Base-by-base conservation (phyloP, 805 yeast genomes). In the Yarrowia yakushimensis region DNA sequence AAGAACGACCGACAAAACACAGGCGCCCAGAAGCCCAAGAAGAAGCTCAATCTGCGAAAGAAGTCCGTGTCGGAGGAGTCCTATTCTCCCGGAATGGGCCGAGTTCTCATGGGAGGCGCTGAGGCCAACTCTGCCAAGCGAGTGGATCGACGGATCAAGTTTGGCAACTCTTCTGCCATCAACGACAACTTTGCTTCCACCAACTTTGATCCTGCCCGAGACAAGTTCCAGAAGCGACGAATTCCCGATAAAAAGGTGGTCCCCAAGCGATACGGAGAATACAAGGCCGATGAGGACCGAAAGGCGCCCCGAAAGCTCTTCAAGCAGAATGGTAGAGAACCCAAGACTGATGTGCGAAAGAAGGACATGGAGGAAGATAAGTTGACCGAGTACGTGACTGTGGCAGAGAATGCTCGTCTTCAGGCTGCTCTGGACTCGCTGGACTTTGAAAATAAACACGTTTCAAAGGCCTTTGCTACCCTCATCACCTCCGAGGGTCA, bases 301-400 rank as follows among this genome's bases (percentile, higher is more conserved):
- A 55, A 37, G 30, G 48, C 61, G n/a, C 61, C 61, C 30, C 43
- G 60, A 54, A 39, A 30, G 36, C 61, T 55, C n/a, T 55, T 55
- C 37, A 28, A 27, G 31, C 7, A n/a, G n/a, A 18, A 17, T 13
- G 20, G 27, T 9, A 7, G 7, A 7, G 27, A 17, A 15, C 2
- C 4, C 37, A 25, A 13, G 17, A 9, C 18, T 6, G 27, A 7
- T 2, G 5, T 2, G 7, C n/a, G 4, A 28, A 55, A 55, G 28
- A 30, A 15, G 23, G 39, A 20, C 6, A 12, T 10, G 11, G 61
- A 31, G 2, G 48, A 39, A 2, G 61, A 28, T 3, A 4, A 7
- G 48, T 28, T 55, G 30, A 39, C 61, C 17, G 50, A 30, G 1
- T 30, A 20, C 23, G 39, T 52, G 4, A 25, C 59, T 5, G 33